phyloP scores from a whole-genome alignment of 2,329 filamentous ascomycete species.

The Exophiala bonariae region DNA sequence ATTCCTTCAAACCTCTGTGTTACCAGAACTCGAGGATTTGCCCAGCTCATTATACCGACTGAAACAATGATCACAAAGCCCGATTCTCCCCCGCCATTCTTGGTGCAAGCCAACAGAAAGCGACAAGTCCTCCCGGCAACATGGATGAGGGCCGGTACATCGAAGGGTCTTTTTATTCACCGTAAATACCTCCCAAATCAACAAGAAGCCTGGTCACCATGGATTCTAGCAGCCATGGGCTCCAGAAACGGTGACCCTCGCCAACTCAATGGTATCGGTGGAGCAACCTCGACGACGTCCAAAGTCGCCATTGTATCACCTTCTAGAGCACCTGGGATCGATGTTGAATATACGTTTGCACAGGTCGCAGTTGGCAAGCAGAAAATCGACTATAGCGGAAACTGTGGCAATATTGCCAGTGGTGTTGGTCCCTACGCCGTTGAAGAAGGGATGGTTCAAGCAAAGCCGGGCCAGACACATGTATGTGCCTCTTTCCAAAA shows the following conservation, averaged over 20 bases:
- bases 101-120: constrained; percentile 1
- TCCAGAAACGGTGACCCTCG: constrained; percentile 47
- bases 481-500: too few relatives aligned
- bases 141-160: constrained; percentile 41
- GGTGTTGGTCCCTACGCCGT: constrained; percentile 64
- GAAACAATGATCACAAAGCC: constrained; percentile 3
- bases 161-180: constrained; percentile 42
- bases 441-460: constrained; percentile 5
- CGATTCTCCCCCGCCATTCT: not conserved
- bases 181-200: constrained; percentile 33
- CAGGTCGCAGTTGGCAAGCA: constrained; percentile 63
- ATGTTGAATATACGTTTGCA: constrained; percentile 71
- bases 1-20: not conserved
- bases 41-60: not conserved
- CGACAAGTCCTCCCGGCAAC: constrained; percentile 33
- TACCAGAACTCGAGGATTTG: not conserved
- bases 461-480: not conserved
- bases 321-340: constrained; percentile 49
- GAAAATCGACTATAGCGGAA: constrained; percentile 64
- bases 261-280: constrained; percentile 71
- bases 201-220: constrained; percentile 30
- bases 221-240: constrained; percentile 36
- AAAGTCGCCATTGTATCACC: constrained; percentile 68
- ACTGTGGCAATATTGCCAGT: constrained; percentile 72
- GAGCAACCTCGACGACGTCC: constrained; percentile 65